These are phyloP conservation scores for Ephemerocybe angulata DNA, from an alignment of 768 basidiomycete species.

Conservation along the genomic window DNA sequence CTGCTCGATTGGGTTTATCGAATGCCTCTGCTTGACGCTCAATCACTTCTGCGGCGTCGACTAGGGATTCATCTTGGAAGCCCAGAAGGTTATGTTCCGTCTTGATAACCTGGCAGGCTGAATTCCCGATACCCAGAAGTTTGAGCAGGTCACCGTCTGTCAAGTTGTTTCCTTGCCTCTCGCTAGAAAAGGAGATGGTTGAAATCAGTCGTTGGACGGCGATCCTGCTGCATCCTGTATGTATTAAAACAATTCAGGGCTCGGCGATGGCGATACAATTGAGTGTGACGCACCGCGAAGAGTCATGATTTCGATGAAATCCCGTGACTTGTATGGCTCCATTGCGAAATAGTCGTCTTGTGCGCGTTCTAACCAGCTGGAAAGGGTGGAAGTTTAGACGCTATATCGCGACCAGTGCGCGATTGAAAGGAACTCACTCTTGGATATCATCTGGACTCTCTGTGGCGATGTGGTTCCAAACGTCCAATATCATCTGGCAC, in stretches of 20 bases:
- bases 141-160: slow-evolving; percentile 24
- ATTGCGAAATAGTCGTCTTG: slow-evolving; percentile 16
- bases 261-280: background rate
- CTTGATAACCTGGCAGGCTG: slow-evolving; percentile 17
- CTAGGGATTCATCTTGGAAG: background rate
- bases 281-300: background rate
- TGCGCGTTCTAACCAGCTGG: slow-evolving; percentile 17
- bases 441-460: slow-evolving; percentile 19
- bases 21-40: slow-evolving; percentile 18
- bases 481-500: slow-evolving; percentile 20
- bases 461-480: slow-evolving; percentile 25
- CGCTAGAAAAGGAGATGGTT: background rate
- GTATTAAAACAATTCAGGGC: background rate
- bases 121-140: slow-evolving; percentile 22
- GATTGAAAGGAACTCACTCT: slow-evolving; percentile 8
- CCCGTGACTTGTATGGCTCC: slow-evolving; percentile 8
- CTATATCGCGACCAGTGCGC: background rate
- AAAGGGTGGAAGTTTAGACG: background rate
- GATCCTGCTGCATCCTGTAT: background rate
- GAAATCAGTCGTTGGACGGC: background rate
- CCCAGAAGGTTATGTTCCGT: background rate
- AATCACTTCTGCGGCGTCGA: slow-evolving; percentile 8
- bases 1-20: slow-evolving; percentile 16
- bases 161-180: slow-evolving; percentile 8
- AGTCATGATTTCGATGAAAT: background rate